Evolutionary conservation across 1,284 basidiomycete species (phyloP).

Genomic region (Austroboletus niveus): DNA sequence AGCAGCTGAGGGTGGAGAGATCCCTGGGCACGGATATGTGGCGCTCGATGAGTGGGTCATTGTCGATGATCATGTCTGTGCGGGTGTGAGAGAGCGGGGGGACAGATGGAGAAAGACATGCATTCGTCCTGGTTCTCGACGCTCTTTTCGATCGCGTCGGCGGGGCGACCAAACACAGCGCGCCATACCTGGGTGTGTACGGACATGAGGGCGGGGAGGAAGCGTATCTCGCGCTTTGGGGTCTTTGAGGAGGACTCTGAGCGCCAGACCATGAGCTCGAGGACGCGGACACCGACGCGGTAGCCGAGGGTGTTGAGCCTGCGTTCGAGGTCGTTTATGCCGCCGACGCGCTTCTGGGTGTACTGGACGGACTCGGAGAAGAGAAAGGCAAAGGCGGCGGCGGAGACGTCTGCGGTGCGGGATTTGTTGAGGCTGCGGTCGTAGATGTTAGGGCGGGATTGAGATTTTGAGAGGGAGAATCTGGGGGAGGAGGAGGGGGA

Average conservation of each 20-base stretch:
- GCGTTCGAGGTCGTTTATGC: constrained; percentile 92
- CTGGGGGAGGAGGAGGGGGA: constrained; percentile 63
- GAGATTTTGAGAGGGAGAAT: constrained; percentile 62
- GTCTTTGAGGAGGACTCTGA: constrained; percentile 69
- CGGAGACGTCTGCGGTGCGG: constrained; percentile 75
- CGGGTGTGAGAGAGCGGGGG: constrained; percentile 3
- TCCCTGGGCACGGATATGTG: constrained; percentile 93
- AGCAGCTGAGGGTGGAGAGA: constrained; percentile 91
- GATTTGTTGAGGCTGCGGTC: constrained; percentile 86
- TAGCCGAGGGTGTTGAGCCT: constrained; percentile 88
- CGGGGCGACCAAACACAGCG: constrained; percentile 89
- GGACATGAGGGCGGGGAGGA: constrained; percentile 86
- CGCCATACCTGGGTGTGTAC: constrained; percentile 94
- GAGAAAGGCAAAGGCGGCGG: constrained; percentile 82
- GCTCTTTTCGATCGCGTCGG: constrained; percentile 93
- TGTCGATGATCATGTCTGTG: constrained; percentile 97
- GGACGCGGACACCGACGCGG: constrained; percentile 79
- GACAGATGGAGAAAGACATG: constrained; percentile 36
- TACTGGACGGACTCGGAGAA: constrained; percentile 93
- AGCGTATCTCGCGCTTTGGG: constrained; percentile 85
- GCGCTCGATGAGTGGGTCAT: constrained; percentile 89
- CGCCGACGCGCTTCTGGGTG: constrained; percentile 91
- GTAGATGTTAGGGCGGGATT: constrained; percentile 68
- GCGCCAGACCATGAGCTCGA: constrained; percentile 77
- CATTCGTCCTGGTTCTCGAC: constrained; percentile 97